These are phyloP conservation scores for Mycena olivaceomarginata DNA, from an alignment of 768 basidiomycete species.

Conservation along the genomic window DNA sequence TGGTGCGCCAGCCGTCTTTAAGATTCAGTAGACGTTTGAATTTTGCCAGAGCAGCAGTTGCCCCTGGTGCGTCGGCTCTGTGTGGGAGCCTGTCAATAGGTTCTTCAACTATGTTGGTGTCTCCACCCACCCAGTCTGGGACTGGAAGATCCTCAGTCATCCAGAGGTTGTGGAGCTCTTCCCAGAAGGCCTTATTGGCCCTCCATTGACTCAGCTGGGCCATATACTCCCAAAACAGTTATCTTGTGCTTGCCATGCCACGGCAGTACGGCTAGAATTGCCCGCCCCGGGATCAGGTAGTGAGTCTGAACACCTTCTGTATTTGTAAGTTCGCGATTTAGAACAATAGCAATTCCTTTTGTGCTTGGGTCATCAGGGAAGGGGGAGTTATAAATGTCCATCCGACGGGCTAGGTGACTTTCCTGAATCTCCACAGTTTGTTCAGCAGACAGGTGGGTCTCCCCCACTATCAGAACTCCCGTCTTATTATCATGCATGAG, in stretches of 20 bases:
- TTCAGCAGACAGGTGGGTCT: constrained; percentile 9
- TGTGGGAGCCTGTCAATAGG: constrained; percentile 23
- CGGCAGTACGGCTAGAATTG: neutral
- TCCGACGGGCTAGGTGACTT: too few relatives aligned
- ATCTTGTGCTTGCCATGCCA: constrained; percentile 28
- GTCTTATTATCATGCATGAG: constrained; percentile 23
- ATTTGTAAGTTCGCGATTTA: constrained; percentile 22
- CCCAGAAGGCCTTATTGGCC: constrained; percentile 1
- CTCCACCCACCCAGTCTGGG: neutral
- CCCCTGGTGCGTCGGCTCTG: neutral
- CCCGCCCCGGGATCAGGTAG: too few relatives aligned
- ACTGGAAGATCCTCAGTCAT: neutral
- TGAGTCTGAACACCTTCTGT: too few relatives aligned
- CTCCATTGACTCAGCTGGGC: constrained; percentile 21
- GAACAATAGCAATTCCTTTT: constrained; percentile 31
- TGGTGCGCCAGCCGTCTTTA: constrained; percentile 19
- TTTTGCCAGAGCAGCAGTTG: constrained; percentile 10
- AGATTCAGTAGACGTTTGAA: constrained; percentile 13
- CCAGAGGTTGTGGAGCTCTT: neutral
- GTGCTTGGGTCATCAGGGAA: constrained; percentile 4
- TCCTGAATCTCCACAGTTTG: neutral
- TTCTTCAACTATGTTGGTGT: constrained; percentile 24
- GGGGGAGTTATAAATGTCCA: constrained; percentile 1
- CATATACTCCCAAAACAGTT: constrained; percentile 33
- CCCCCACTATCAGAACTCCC: constrained; percentile 10